Evolutionary conservation across 805 yeast genomes (phyloP).

Genomic region (Sungouiella blattae): DNA sequence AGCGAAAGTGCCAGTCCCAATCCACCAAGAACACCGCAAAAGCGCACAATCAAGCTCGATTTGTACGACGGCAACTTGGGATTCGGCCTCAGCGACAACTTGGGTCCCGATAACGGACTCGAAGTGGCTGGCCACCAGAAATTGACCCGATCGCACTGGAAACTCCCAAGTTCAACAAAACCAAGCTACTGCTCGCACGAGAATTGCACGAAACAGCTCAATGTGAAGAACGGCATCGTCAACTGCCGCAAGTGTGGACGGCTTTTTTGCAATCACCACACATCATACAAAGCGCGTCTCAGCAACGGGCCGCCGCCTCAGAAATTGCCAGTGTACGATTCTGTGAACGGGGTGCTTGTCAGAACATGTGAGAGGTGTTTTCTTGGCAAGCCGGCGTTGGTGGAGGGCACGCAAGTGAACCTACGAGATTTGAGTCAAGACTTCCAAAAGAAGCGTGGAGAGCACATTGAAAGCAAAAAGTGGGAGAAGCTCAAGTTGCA

Average conservation of each 20-base stretch:
- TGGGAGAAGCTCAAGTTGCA: conserved; percentile 57
- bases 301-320: conserved; percentile 46
- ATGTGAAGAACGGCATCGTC: conserved; percentile 51
- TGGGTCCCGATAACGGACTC: neutral
- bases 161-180: conserved; percentile 36
- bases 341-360: conserved; percentile 53
- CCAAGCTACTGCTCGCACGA: conserved; percentile 39
- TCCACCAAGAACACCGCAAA: conserved; percentile 28
- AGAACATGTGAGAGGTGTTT: conserved; percentile 68
- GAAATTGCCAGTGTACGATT: conserved; percentile 29
- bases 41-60: conserved; percentile 43
- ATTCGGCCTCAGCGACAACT: conserved; percentile 29
- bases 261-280: conserved; percentile 64
- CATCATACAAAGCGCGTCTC: conserved; percentile 51
- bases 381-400: conserved; percentile 49
- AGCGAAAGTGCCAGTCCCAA: too few species aligned
- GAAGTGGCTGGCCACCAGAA: conserved; percentile 1
- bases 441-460: conserved; percentile 42
- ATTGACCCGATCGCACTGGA: conserved; percentile 57
- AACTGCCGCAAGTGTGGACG: conserved; percentile 79
- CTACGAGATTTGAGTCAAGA: conserved; percentile 41
- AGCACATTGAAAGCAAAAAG: conserved; percentile 44
- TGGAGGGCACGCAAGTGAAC: conserved; percentile 38
- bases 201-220: conserved; percentile 42
- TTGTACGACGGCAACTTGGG: conserved; percentile 43